Evolutionary conservation across 352 stramenopile species (phyloP).

Genomic region (Pythium sukuiense): DNA sequence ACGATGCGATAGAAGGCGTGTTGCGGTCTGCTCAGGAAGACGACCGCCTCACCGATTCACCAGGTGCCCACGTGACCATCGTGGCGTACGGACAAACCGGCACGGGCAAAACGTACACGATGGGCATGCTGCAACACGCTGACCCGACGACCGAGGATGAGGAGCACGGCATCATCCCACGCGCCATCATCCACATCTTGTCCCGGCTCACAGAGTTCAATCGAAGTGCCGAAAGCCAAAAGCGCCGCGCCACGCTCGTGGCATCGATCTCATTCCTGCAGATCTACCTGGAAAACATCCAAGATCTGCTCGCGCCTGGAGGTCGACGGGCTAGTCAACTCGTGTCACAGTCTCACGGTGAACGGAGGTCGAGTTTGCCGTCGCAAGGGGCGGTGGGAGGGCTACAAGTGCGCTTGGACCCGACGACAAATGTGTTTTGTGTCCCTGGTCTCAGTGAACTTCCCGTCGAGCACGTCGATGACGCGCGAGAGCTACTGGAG

Average conservation of each 20-base stretch:
- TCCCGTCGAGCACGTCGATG: constrained; percentile 42
- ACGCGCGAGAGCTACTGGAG: constrained; percentile 50
- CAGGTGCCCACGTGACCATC: constrained; percentile 44
- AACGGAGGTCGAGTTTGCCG: not conserved
- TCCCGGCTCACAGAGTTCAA: constrained; percentile 32
- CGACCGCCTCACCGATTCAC: not conserved
- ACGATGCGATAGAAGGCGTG: constrained; percentile 42
- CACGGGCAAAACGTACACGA: constrained; percentile 78
- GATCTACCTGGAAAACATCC: constrained; percentile 77
- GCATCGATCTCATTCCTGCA: constrained; percentile 64
- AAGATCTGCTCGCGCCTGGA: constrained; percentile 35
- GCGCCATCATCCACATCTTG: constrained; percentile 54
- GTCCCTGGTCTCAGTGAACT: constrained; percentile 60
- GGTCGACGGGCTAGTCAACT: not conserved
- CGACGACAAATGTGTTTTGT: constrained; percentile 50
- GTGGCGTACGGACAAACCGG: constrained; percentile 75
- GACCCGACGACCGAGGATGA: constrained; percentile 30
- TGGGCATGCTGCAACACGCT: constrained; percentile 55
- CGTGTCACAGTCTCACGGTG: not conserved
- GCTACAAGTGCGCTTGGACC: constrained; percentile 50
- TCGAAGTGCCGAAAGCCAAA: constrained; percentile 1
- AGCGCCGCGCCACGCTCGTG: constrained; percentile 9
- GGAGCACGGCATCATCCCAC: constrained; percentile 63
- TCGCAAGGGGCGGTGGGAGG: constrained; percentile 12
- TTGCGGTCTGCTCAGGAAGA: constrained; percentile 17